A percentile compares a stretch with the other conserved stretches of the same genome.
These are phyloP conservation scores for Suillus hirtellus DNA, from an alignment of 768 basidiomycete species.

Conservation along the genomic window DNA sequence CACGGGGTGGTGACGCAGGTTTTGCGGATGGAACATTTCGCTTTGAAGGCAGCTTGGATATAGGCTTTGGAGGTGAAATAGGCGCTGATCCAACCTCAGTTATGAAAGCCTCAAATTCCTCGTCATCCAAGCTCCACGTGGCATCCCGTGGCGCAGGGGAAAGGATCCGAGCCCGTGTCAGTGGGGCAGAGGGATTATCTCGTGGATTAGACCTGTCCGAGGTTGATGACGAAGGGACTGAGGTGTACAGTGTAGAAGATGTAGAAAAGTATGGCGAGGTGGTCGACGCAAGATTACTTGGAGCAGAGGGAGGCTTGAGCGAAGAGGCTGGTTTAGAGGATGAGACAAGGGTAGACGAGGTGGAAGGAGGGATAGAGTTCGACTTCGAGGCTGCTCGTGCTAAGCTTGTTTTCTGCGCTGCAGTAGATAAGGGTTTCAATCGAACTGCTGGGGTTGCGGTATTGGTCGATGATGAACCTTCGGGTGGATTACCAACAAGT, in stretches of 20 bases:
- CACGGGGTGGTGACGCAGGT: slow-evolving; percentile 11
- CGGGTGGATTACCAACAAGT: neutral
- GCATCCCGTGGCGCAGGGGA: slow-evolving; percentile 22
- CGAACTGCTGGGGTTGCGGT: neutral
- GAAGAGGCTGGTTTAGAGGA: slow-evolving; percentile 13
- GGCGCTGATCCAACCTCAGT: slow-evolving; percentile 17
- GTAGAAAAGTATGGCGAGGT: slow-evolving; percentile 25
- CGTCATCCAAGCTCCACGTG: slow-evolving; percentile 34
- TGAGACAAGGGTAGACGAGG: slow-evolving; percentile 20
- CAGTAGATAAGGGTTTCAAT: neutral
- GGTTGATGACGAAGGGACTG: slow-evolving; percentile 27
- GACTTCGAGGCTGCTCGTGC: slow-evolving; percentile 5
- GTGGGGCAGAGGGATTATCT: slow-evolving; percentile 33
- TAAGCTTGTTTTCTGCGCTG: neutral
- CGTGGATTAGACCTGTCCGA: slow-evolving; percentile 5
- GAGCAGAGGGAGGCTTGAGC: slow-evolving; percentile 8
- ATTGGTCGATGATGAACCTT: neutral
- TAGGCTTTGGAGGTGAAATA: slow-evolving; percentile 9
- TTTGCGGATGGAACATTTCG: slow-evolving; percentile 4
- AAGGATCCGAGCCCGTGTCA: slow-evolving; percentile 24
- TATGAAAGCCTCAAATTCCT: slow-evolving; percentile 13
- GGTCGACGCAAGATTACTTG: slow-evolving; percentile 1
- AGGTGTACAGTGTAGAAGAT: slow-evolving; percentile 8
- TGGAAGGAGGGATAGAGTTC: slow-evolving; percentile 14
- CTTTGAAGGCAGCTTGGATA: slow-evolving; percentile 12